phyloP scores from a whole-genome alignment of 192 early-diverging fungal genomes.

The Linnemannia zychae region DNA sequence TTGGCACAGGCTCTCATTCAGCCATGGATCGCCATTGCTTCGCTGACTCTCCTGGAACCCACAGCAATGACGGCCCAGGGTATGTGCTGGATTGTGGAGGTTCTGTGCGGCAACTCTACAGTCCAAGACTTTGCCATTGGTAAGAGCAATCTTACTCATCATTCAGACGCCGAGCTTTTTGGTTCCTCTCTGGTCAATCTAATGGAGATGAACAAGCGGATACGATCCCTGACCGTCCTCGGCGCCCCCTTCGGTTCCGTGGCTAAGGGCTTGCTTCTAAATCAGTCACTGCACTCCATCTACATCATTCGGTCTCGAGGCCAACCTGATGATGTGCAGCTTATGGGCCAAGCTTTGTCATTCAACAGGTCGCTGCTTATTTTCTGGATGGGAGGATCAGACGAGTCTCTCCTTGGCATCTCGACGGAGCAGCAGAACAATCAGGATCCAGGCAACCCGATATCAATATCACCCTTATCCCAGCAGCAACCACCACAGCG shows the following conservation, averaged over 20 bases:
- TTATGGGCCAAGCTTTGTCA: slow-evolving; percentile 41
- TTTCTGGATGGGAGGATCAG: slow-evolving; percentile 51
- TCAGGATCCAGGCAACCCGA: background rate
- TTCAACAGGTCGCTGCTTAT: slow-evolving; percentile 45
- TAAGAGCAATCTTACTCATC: background rate
- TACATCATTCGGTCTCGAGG: slow-evolving; percentile 48
- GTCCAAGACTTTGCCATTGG: slow-evolving; percentile 51
- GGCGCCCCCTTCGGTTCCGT: slow-evolving; percentile 35
- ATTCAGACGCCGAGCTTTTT: slow-evolving; percentile 25
- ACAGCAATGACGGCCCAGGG: slow-evolving; percentile 27
- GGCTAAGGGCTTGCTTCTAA: slow-evolving; percentile 41
- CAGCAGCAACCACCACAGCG: too few species aligned
- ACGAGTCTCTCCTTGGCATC: slow-evolving; percentile 18
- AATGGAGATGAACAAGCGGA: slow-evolving; percentile 43
- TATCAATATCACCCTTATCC: background rate
- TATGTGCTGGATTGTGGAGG: slow-evolving; percentile 42
- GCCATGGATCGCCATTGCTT: slow-evolving; percentile 21
- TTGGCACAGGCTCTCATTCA: slow-evolving; percentile 45
- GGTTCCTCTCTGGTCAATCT: slow-evolving; percentile 17
- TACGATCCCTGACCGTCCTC: slow-evolving; percentile 25
- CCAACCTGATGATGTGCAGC: slow-evolving; percentile 36
- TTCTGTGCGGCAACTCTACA: slow-evolving; percentile 33
- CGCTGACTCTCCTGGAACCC: slow-evolving; percentile 39
- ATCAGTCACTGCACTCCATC: slow-evolving; percentile 40
- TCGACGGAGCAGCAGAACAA: background rate